phyloP scores from a whole-genome alignment of 129 eudicot species.

The Dittrichia graveolens region DNA sequence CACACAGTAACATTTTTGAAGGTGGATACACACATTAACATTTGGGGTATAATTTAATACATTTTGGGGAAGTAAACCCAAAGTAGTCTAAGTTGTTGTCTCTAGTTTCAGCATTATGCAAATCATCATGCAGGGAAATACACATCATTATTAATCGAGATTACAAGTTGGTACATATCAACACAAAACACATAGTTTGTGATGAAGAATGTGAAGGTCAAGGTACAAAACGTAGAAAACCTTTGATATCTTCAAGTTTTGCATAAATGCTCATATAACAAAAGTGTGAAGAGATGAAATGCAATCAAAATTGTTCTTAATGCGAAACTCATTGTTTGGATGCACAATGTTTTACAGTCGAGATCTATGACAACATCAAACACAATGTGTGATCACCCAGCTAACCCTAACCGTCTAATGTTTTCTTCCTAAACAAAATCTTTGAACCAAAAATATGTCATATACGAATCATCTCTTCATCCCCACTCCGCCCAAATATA shows the following conservation, averaged over 20 bases:
- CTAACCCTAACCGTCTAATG: constrained; percentile 1
- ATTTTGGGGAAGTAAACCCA: too few species aligned
- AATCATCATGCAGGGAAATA: too few species aligned
- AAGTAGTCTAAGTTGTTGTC: too few species aligned
- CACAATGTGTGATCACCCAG: constrained; percentile 14
- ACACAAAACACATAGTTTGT: too few species aligned
- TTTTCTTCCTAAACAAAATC: constrained; percentile 20
- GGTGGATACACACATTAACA: too few species aligned
- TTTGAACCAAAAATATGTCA: constrained; percentile 20
- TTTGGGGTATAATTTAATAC: too few species aligned
- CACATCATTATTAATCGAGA: too few species aligned
- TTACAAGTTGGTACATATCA: too few species aligned
- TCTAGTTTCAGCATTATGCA: too few species aligned
- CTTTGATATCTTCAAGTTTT: too few species aligned
- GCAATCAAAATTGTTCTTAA: constrained; percentile 22
- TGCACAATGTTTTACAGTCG: background rate
- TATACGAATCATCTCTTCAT: constrained; percentile 27
- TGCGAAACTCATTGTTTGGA: constrained; percentile 8
- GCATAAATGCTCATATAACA: background rate
- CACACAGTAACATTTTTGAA: too few species aligned
- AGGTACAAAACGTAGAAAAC: background rate
- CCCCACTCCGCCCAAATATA: background rate
- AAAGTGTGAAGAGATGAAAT: background rate
- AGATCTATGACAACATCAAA: background rate
- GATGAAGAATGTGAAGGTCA: background rate